These are phyloP conservation scores for Aspergillus costaricaensis DNA, from an alignment of 2,329 filamentous ascomycete species.

Conservation along the genomic window DNA sequence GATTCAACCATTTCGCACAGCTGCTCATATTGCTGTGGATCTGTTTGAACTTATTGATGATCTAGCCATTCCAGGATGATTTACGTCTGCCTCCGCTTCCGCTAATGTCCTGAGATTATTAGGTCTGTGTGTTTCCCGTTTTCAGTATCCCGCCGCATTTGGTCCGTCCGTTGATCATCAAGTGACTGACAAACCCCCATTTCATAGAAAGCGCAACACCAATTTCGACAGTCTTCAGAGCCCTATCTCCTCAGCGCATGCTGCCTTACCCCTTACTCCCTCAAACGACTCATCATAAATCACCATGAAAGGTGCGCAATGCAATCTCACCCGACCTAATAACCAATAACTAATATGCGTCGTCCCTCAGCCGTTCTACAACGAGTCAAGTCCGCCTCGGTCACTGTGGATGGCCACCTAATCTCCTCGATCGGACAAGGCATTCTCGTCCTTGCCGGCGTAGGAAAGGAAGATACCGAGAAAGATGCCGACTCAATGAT, in stretches of 20 bases:
- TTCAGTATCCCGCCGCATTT: conserved; percentile 4
- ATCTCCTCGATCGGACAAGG: conserved; percentile 91
- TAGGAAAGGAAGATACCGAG: conserved; percentile 85
- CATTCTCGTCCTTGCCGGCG: conserved; percentile 84
- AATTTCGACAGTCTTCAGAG: not conserved
- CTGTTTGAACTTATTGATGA: not conserved
- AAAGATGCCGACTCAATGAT: conserved; percentile 85
- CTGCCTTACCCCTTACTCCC: too few species aligned
- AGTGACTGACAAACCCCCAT: not conserved
- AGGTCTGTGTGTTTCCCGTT: not conserved
- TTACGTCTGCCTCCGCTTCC: not conserved
- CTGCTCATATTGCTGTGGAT: not conserved
- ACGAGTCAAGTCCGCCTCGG: conserved; percentile 90
- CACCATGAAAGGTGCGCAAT: conserved; percentile 45
- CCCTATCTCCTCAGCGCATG: not conserved
- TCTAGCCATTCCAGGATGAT: not conserved
- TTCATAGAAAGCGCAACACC: not conserved
- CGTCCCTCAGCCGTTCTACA: conserved; percentile 74
- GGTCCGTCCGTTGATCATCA: conserved; percentile 4
- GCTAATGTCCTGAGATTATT: not conserved
- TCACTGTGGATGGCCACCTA: conserved; percentile 87
- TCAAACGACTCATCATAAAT: not conserved
- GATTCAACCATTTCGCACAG: not conserved
- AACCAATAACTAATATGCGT: not conserved
- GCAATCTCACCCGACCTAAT: not conserved